phyloP scores from a whole-genome alignment of 805 yeast genomes.

The Yarrowia divulgata region DNA sequence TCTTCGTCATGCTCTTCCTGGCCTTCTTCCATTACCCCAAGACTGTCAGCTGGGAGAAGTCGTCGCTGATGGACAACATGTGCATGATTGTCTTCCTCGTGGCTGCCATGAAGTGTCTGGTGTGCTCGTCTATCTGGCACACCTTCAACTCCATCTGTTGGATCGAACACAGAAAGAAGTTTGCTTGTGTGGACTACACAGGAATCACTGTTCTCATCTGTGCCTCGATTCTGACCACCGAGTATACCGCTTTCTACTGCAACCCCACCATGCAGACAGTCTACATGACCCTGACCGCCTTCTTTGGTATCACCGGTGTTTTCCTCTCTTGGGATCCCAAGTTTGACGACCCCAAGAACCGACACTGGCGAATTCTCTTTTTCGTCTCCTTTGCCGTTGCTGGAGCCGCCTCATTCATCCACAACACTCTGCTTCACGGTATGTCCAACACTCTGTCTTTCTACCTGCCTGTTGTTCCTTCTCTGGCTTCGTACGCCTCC shows the following conservation, averaged over 20 bases:
- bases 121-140: constrained; percentile 88
- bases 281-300: constrained; percentile 66
- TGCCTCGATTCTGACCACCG: constrained; percentile 85
- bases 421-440: constrained; percentile 64
- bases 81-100: constrained; percentile 69
- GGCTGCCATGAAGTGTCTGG: constrained; percentile 78
- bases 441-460: constrained; percentile 58
- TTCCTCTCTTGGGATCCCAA: constrained; percentile 89
- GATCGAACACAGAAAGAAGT: constrained; percentile 66
- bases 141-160: constrained; percentile 82
- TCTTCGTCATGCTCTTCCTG: constrained; percentile 63
- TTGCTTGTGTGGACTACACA: constrained; percentile 93
- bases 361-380: constrained; percentile 79
- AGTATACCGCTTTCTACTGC: constrained; percentile 76
- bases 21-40: constrained; percentile 68
- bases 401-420: constrained; percentile 72
- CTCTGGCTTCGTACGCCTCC: constrained; percentile 73
- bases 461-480: constrained; percentile 73
- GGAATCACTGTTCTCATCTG: constrained; percentile 92
- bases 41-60: constrained; percentile 53
- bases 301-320: constrained; percentile 76
- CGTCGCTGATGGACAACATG: constrained; percentile 54
- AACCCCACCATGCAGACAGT: constrained; percentile 58
- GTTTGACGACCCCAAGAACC: constrained; percentile 86
- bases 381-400: constrained; percentile 78